phyloP scores from a whole-genome alignment of 83 land plant genomes.

The Diphasiastrum complanatum region DNA sequence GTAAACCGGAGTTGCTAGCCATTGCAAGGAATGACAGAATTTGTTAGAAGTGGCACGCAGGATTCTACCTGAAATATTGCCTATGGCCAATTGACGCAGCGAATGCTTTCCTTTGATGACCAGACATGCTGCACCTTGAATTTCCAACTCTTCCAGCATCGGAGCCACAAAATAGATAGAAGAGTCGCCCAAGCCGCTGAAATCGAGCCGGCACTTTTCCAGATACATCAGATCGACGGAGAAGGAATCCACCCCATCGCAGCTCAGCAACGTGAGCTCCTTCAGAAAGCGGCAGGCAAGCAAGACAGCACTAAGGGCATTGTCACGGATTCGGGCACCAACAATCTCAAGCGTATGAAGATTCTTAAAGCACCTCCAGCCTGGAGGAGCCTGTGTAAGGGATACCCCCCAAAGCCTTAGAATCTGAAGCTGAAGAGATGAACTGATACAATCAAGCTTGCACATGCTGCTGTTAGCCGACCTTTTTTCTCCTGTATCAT shows the following conservation, averaged over 20 bases:
- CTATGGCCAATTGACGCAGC: slow-evolving; percentile 42
- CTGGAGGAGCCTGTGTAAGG: slow-evolving; percentile 34
- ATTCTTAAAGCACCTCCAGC: slow-evolving; percentile 43
- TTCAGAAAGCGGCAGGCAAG: slow-evolving; percentile 54
- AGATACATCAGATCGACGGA: slow-evolving; percentile 45
- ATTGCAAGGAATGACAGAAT: neutral
- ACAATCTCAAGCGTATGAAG: slow-evolving; percentile 54
- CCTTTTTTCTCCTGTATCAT: slow-evolving; percentile 30
- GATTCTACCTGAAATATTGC: slow-evolving; percentile 51
- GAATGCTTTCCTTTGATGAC: slow-evolving; percentile 29
- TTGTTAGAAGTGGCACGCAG: neutral
- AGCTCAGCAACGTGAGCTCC: slow-evolving; percentile 52
- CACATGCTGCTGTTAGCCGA: slow-evolving; percentile 18
- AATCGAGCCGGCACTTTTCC: slow-evolving; percentile 66
- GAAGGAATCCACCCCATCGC: slow-evolving; percentile 47
- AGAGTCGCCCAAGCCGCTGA: slow-evolving; percentile 50
- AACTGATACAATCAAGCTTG: slow-evolving; percentile 41
- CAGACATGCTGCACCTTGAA: slow-evolving; percentile 66
- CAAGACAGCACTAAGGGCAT: slow-evolving; percentile 34
- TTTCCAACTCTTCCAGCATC: slow-evolving; percentile 45
- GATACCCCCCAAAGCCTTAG: slow-evolving; percentile 68
- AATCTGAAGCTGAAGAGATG: slow-evolving; percentile 37
- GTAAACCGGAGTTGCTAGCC: neutral
- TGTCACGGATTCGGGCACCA: slow-evolving; percentile 47
- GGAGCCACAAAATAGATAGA: slow-evolving; percentile 43